Base-by-base conservation (phyloP, 176 grass and related monocot genomes). In the Hyparrhenia diplandra region DNA sequence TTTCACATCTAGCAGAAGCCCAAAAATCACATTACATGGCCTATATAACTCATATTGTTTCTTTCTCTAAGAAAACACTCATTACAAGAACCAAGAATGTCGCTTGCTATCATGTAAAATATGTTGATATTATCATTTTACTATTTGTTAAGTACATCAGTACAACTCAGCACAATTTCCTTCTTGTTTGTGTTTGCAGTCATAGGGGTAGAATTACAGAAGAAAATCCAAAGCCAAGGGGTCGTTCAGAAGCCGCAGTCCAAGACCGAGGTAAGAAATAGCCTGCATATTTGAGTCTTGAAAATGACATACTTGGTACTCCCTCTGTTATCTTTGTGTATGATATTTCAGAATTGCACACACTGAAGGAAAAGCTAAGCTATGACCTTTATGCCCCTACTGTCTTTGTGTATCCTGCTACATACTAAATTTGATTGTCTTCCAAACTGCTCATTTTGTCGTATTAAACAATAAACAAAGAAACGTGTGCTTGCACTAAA, bases 181-280 rank as follows among this genome's bases (percentile, higher is more conserved):
- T 73, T 73, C 12, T 21, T 25, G 27, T 58, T 73, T 43, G 4
- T 23, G 12, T 81, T 76, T 71, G 13, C 78, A 97, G 94, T 81
- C 77, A 89, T 5, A 91, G 85, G 67, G 94, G 94, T 47, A 97
- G 85, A 68, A 91, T 97, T 61, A 71, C 85, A 40, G 94, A 93
- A 87, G 84, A 24, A n/a, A 37, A 86, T 55, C 61, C 71, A 23
- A 85, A 51, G 84, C 84, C 86, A 78, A 89, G 49, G 60, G 91
- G 84, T 64, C 81, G 37, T 52, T 91, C 10, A 91, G 86, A 85
- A 97, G 88, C 73, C 88, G 40, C 14, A 93, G 94, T 76, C 94
- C 90, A 55, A 90, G 72, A 65, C 83, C 37, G 29, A 91, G 91
- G 91, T 93, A 85, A 70, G 51, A 51, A 29, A 43, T 62, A 23